These are phyloP conservation scores for Cyphellophora europaea DNA, from an alignment of 2,329 filamentous ascomycete genomes.

Conservation along the genomic window DNA sequence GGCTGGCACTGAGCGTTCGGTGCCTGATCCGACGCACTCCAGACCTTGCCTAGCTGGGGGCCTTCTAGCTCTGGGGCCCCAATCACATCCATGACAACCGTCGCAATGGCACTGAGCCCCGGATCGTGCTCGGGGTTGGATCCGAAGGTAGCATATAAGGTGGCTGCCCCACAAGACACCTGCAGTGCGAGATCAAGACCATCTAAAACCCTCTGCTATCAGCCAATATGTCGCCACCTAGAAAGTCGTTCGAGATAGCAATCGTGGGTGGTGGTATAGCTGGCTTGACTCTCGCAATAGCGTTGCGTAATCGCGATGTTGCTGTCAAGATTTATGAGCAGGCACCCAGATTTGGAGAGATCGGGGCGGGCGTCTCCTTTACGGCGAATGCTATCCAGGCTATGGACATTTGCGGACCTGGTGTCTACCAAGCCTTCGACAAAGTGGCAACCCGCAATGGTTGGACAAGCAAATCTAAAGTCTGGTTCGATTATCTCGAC, in stretches of 20 bases:
- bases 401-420: slow-evolving; percentile 36
- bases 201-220: too few relatives aligned
- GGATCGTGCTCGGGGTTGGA: too few relatives aligned
- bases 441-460: slow-evolving; percentile 22
- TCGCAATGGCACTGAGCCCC: too few relatives aligned
- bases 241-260: slow-evolving; percentile 23
- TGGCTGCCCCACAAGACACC: too few relatives aligned
- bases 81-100: too few relatives aligned
- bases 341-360: slow-evolving; percentile 39
- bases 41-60: too few relatives aligned
- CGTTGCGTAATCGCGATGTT: slow-evolving; percentile 17
- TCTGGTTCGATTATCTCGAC: slow-evolving; percentile 35
- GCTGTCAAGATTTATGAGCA: slow-evolving; percentile 34
- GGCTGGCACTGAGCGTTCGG: too few relatives aligned
- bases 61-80: too few relatives aligned
- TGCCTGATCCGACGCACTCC: too few relatives aligned
- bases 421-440: slow-evolving; percentile 31
- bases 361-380: slow-evolving; percentile 43
- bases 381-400: slow-evolving; percentile 40
- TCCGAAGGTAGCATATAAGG: too few relatives aligned
- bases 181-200: too few relatives aligned
- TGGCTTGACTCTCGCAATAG: slow-evolving; percentile 19
- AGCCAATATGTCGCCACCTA: too few relatives aligned
- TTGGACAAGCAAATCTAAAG: slow-evolving; percentile 24
- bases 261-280: slow-evolving; percentile 25